Percentiles rank a stretch among this genome's conserved stretches.
phyloP scores from a whole-genome alignment of 768 basidiomycete species.

The Agrocybe chaxingu region DNA sequence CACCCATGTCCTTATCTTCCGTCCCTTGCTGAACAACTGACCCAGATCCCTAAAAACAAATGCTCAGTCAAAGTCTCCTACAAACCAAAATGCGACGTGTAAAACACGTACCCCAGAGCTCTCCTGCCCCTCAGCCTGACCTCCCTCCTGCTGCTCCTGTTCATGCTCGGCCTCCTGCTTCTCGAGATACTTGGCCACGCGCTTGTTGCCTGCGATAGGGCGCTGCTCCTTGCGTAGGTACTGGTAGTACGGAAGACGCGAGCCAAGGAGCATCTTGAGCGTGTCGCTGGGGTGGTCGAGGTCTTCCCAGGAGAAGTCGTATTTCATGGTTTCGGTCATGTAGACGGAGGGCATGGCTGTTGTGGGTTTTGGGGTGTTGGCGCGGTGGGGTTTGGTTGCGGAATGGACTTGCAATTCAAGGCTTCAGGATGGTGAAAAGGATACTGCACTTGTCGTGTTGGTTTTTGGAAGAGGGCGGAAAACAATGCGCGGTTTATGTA shows the following conservation, averaged over 20 bases:
- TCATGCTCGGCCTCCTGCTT: too few species aligned
- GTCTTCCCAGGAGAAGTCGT: constrained; percentile 2
- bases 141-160: too few species aligned
- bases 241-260: neutral
- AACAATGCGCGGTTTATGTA: too few species aligned
- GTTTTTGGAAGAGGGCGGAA: too few species aligned
- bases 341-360: neutral
- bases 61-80: too few species aligned
- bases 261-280: neutral
- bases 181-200: constrained; percentile 1
- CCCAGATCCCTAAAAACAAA: too few species aligned
- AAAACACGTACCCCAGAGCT: too few species aligned
- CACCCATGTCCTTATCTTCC: too few species aligned
- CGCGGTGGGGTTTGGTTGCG: neutral
- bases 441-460: neutral
- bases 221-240: constrained; percentile 5
- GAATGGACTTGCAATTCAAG: neutral
- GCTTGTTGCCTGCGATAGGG: constrained; percentile 16
- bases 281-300: constrained; percentile 3
- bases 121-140: too few species aligned
- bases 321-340: constrained; percentile 1
- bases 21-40: too few species aligned
- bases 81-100: too few species aligned
- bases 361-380: neutral
- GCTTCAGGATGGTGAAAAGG: neutral